Conservation (phyloP, 1,139 yeast genomes). For the Sugiyamaella xylanicola region DNA sequence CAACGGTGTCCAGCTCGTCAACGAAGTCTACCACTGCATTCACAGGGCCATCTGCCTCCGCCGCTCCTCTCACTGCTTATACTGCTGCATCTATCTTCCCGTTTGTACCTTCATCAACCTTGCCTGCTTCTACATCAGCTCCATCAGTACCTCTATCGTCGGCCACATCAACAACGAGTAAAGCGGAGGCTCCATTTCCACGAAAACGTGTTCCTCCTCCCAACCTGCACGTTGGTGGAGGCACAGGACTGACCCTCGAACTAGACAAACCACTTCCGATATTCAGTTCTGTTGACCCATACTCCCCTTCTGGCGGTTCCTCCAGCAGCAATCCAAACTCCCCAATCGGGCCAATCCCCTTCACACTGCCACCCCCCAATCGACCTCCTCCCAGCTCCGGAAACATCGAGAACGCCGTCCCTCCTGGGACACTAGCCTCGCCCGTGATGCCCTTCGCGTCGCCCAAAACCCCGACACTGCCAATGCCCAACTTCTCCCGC, state of each 20-base stretch:
- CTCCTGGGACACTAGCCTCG: constrained; percentile 13
- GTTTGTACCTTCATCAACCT: neutral
- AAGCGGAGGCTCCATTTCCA: constrained; percentile 16
- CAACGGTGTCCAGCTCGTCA: neutral
- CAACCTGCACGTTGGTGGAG: neutral
- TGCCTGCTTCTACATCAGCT: constrained; percentile 1
- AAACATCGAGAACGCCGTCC: neutral
- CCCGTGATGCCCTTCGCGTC: constrained; percentile 20
- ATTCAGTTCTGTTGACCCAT: constrained; percentile 14
- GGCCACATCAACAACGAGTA: too few species aligned
- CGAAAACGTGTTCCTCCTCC: constrained; percentile 17
- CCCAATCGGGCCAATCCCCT: constrained; percentile 18
- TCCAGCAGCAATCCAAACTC: constrained; percentile 19
- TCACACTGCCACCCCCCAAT: constrained; percentile 13
- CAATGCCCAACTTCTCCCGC: constrained; percentile 17
- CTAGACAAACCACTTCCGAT: constrained; percentile 22
- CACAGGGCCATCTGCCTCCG: neutral
- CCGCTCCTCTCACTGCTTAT: neutral
- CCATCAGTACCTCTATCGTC: neutral
- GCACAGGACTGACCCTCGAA: constrained; percentile 13
- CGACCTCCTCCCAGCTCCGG: neutral
- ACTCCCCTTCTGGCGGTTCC: constrained; percentile 19
- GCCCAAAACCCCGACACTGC: constrained; percentile 17
- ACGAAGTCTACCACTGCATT: neutral
- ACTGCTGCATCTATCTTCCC: neutral